Evolutionary conservation across 805 yeast genomes (phyloP).

Genomic region (Monosporozyma siamensis): DNA sequence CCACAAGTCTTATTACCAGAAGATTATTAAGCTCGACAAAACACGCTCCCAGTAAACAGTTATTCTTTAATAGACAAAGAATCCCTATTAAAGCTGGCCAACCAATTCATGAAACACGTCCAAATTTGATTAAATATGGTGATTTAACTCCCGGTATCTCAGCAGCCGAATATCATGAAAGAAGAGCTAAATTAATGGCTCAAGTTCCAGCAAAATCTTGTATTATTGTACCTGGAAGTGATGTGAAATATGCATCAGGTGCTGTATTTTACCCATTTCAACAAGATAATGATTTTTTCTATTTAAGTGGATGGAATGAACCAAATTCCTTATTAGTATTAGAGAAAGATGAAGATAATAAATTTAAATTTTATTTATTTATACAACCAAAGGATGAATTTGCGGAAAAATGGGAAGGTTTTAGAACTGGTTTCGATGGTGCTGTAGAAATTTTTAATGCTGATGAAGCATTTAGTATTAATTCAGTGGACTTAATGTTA

Average conservation of each 20-base stretch:
- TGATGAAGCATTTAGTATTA: constrained; percentile 50
- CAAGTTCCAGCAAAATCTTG: constrained; percentile 47
- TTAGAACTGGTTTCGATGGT: constrained; percentile 77
- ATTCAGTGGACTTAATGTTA: constrained; percentile 1
- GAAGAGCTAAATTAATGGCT: constrained; percentile 54
- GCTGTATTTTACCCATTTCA: constrained; percentile 87
- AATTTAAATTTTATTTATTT: constrained; percentile 60
- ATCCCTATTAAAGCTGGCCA: constrained; percentile 56
- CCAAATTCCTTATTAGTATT: constrained; percentile 67
- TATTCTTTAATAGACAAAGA: constrained; percentile 11
- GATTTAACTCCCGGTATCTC: constrained; percentile 82
- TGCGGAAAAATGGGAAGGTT: constrained; percentile 93
- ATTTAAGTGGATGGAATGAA: constrained; percentile 87
- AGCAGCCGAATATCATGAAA: constrained; percentile 68
- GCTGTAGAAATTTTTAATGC: constrained; percentile 81
- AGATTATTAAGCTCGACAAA: background rate
- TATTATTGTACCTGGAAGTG: constrained; percentile 66
- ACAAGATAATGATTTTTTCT: constrained; percentile 81
- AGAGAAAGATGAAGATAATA: constrained; percentile 46
- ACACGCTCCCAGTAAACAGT: background rate
- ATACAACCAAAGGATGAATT: constrained; percentile 75
- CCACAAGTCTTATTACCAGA: background rate
- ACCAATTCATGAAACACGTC: constrained; percentile 79
- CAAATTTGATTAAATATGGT: constrained; percentile 62
- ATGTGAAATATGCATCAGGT: constrained; percentile 74